These are phyloP conservation scores for Tagetes erecta DNA, from an alignment of 129 eudicot species.

Conservation along the genomic window DNA sequence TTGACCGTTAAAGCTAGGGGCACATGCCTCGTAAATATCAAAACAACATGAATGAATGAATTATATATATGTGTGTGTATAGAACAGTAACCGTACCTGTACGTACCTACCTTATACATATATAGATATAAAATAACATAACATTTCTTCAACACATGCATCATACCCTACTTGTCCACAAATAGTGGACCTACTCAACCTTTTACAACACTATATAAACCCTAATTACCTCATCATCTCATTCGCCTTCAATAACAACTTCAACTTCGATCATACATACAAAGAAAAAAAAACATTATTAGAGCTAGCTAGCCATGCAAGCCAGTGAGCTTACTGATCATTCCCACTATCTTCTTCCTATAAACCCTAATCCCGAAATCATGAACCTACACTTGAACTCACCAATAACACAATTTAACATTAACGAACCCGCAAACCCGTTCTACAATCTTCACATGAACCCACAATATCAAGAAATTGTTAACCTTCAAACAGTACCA, in stretches of 20 bases:
- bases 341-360: constrained; percentile 52
- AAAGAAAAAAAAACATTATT: not conserved
- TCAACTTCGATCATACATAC: not conserved
- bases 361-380: constrained; percentile 44
- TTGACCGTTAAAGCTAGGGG: constrained; percentile 30
- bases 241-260: constrained; percentile 48
- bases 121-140: no score
- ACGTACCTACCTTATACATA: not conserved
- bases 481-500: constrained; percentile 40
- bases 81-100: constrained; percentile 19
- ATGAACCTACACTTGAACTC: constrained; percentile 36
- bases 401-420: constrained; percentile 38
- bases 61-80: not conserved
- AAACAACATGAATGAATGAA: constrained; percentile 1
- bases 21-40: constrained; percentile 22
- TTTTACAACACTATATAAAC: constrained; percentile 70
- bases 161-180: constrained; percentile 26
- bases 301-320: constrained; percentile 60
- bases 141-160: constrained; percentile 12
- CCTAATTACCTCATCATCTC: constrained; percentile 44
- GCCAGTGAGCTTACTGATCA: constrained; percentile 54
- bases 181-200: constrained; percentile 45
- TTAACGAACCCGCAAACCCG: constrained; percentile 44
- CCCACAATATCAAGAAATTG: constrained; percentile 62
- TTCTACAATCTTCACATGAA: constrained; percentile 50